These are phyloP conservation scores for Geotrichum phurueaensis DNA, from an alignment of 1,139 yeast species.

Conservation along the genomic window DNA sequence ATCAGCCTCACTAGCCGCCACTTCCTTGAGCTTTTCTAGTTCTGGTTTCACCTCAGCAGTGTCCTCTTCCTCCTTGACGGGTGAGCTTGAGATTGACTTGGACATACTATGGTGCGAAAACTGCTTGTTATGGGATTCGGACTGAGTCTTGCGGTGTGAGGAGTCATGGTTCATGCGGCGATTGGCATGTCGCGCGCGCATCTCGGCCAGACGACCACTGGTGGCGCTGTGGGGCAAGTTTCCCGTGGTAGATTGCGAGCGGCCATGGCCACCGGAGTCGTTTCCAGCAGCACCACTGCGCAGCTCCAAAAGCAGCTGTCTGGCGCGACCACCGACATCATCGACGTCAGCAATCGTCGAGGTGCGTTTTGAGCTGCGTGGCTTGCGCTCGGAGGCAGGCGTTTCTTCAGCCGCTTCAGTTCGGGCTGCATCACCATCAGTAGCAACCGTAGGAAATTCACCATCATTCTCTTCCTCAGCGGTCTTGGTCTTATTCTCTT, in stretches of 20 bases:
- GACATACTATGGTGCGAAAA: background rate
- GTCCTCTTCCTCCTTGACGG: background rate
- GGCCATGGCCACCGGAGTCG: constrained; percentile 2
- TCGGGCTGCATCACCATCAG: background rate
- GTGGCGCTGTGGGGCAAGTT: background rate
- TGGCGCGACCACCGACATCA: constrained; percentile 55
- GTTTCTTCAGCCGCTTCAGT: background rate
- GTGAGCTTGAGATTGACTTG: background rate
- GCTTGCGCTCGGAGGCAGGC: background rate
- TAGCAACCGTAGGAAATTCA: background rate
- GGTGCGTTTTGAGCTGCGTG: background rate
- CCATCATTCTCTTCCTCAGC: constrained; percentile 2
- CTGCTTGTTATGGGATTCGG: background rate
- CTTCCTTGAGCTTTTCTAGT: background rate
- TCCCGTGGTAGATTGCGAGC: background rate
- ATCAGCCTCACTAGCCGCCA: background rate
- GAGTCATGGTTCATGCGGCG: constrained; percentile 7
- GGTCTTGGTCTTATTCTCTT: constrained; percentile 1
- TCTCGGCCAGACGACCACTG: constrained; percentile 16
- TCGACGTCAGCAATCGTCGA: constrained; percentile 39
- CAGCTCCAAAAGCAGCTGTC: constrained; percentile 52
- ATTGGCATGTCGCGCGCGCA: constrained; percentile 18
- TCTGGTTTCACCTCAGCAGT: background rate
- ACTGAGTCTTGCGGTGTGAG: constrained; percentile 4
- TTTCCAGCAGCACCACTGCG: constrained; percentile 37